Conservation (phyloP, 2,329 filamentous ascomycete species). For the Xylariales sp. region DNA sequence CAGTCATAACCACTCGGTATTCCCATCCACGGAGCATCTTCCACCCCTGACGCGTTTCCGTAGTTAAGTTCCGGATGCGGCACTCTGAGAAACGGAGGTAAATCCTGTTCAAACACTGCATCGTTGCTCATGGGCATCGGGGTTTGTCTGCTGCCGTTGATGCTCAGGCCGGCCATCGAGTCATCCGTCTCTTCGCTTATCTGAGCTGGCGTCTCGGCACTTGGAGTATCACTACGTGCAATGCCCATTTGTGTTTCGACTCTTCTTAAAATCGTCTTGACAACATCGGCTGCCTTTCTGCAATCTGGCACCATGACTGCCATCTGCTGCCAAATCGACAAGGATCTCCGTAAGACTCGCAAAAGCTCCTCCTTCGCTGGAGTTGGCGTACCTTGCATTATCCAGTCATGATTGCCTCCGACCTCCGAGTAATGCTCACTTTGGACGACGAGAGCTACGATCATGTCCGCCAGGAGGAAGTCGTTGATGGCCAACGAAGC, state of each 20-base stretch:
- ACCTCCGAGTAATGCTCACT: slow-evolving; percentile 36
- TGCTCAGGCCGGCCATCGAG: slow-evolving; percentile 16
- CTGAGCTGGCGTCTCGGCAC: not conserved
- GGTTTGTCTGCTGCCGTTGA: slow-evolving; percentile 2
- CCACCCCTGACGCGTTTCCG: not conserved
- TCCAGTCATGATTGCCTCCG: slow-evolving; percentile 30
- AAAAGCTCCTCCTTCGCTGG: slow-evolving; percentile 35
- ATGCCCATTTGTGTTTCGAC: slow-evolving; percentile 25
- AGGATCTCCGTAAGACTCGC: slow-evolving; percentile 35
- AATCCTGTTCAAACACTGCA: not conserved
- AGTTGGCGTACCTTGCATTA: slow-evolving; percentile 24
- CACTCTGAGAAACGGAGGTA: not conserved
- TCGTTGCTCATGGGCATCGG: not conserved
- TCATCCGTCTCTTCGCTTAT: slow-evolving; percentile 10
- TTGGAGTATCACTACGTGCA: slow-evolving; percentile 8
- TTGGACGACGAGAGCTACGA: slow-evolving; percentile 50
- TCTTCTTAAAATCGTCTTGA: slow-evolving; percentile 41
- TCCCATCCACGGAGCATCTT: slow-evolving; percentile 1
- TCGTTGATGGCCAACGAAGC: slow-evolving; percentile 55
- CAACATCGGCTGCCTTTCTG: slow-evolving; percentile 40
- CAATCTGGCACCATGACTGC: slow-evolving; percentile 33
- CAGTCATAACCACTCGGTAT: slow-evolving; percentile 8
- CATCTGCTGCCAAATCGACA: slow-evolving; percentile 39
- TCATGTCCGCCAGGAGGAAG: slow-evolving; percentile 57
- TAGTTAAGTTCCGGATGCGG: not conserved